Evolutionary conservation across 805 yeast genomes (phyloP).

Genomic region (Hemisphaericaspora nanyangensis): DNA sequence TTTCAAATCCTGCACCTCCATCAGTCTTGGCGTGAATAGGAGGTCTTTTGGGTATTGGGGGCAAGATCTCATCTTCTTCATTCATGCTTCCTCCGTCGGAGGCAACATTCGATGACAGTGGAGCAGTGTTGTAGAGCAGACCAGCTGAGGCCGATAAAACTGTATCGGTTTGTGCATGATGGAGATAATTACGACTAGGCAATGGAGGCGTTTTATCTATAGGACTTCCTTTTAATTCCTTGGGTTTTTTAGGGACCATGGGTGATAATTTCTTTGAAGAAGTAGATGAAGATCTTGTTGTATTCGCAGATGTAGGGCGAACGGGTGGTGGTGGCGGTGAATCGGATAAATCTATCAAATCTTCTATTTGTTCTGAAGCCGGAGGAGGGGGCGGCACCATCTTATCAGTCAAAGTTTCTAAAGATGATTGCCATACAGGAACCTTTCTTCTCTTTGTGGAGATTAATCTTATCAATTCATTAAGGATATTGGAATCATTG

Average conservation of each 20-base stretch:
- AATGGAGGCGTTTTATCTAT: conserved; percentile 28
- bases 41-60: conserved; percentile 30
- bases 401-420: background rate
- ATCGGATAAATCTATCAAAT: conserved; percentile 39
- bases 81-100: conserved; percentile 6
- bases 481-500: conserved; percentile 35
- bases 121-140: no score
- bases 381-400: conserved; percentile 7
- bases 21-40: conserved; percentile 9
- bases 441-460: conserved; percentile 8
- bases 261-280: conserved; percentile 32
- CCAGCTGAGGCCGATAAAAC: conserved; percentile 2
- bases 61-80: conserved; percentile 12
- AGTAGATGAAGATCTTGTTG: no score
- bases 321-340: conserved; percentile 18
- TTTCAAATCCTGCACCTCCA: conserved; percentile 11
- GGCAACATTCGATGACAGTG: conserved; percentile 5
- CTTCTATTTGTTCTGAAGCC: conserved; percentile 15
- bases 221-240: conserved; percentile 29
- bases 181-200: conserved; percentile 19
- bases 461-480: conserved; percentile 24
- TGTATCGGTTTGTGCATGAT: conserved; percentile 5
- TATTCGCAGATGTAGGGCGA: conserved; percentile 4
- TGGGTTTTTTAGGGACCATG: conserved; percentile 48
- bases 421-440: conserved; percentile 3